Conservation (phyloP, 352 stramenopile species). For the Globisporangium recalcitrans region DNA sequence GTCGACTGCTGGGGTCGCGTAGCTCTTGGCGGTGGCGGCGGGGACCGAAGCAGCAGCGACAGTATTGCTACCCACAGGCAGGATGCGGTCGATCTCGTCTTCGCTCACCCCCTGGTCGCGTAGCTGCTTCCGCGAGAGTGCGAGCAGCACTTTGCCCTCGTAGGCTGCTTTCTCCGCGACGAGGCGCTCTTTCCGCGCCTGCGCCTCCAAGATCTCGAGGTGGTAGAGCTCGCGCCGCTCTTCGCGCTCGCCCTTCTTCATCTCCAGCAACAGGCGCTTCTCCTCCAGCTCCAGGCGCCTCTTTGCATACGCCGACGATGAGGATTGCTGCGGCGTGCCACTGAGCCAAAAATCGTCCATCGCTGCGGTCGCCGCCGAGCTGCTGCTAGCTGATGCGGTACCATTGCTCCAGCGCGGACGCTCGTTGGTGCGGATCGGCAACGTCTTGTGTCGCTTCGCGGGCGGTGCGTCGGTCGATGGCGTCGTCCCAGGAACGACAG, state of each 20-base stretch:
- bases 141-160: slow-evolving; percentile 39
- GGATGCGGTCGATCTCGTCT: slow-evolving; percentile 46
- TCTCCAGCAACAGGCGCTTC: slow-evolving; percentile 45
- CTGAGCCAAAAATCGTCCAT: slow-evolving; percentile 26
- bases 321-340: slow-evolving; percentile 5
- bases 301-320: slow-evolving; percentile 21
- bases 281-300: slow-evolving; percentile 53
- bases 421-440: neutral
- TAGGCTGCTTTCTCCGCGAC: slow-evolving; percentile 39
- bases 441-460: slow-evolving; percentile 25
- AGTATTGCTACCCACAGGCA: slow-evolving; percentile 22
- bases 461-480: slow-evolving; percentile 5
- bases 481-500: neutral
- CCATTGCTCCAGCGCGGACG: slow-evolving; percentile 5
- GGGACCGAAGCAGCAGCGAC: neutral
- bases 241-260: slow-evolving; percentile 36
- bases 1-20: neutral
- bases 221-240: slow-evolving; percentile 32
- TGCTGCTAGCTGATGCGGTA: neutral
- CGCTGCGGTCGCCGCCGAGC: neutral
- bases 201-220: slow-evolving; percentile 41
- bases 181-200: slow-evolving; percentile 34
- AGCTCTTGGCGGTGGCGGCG: slow-evolving; percentile 2
- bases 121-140: slow-evolving; percentile 48
- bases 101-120: slow-evolving; percentile 42